phyloP scores from a whole-genome alignment of 768 basidiomycete species.

The Rhizopogon vulgaris region DNA sequence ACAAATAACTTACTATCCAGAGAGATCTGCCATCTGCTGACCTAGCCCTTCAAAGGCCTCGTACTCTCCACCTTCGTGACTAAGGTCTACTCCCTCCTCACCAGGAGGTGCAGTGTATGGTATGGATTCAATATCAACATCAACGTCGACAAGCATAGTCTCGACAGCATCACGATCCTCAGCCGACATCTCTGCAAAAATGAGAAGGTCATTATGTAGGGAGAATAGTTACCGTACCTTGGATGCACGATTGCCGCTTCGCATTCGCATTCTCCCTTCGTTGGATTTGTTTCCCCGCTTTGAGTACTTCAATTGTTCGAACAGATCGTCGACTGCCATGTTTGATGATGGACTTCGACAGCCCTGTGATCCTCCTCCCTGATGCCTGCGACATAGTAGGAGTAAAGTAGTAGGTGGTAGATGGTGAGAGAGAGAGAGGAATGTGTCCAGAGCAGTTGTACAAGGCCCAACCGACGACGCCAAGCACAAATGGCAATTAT shows the following conservation, averaged over 20 bases:
- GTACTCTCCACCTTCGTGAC: neutral
- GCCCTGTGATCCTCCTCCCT: neutral
- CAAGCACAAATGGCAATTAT: too few relatives aligned
- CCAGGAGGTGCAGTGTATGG: neutral
- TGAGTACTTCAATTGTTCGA: neutral
- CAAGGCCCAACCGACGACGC: too few relatives aligned
- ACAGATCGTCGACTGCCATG: neutral
- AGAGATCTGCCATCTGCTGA: neutral
- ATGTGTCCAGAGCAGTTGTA: too few relatives aligned
- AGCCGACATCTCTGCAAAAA: neutral
- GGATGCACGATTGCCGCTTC: neutral
- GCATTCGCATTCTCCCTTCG: neutral
- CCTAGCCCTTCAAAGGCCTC: neutral
- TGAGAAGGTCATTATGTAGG: neutral
- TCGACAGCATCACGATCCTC: neutral
- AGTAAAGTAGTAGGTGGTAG: too few relatives aligned
- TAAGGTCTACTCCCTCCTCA: slow-evolving; percentile 2
- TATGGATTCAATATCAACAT: neutral
- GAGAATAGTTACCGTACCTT: neutral
- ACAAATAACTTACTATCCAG: neutral
- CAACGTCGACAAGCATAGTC: neutral
- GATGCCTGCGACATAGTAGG: neutral
- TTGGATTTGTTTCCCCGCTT: neutral
- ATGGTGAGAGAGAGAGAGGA: too few relatives aligned
- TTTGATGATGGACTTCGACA: neutral